Percentiles rank a stretch among this genome's conserved stretches.
phyloP scores from a whole-genome alignment of 208 protist species.

The Trypanosoma cruzi region DNA sequence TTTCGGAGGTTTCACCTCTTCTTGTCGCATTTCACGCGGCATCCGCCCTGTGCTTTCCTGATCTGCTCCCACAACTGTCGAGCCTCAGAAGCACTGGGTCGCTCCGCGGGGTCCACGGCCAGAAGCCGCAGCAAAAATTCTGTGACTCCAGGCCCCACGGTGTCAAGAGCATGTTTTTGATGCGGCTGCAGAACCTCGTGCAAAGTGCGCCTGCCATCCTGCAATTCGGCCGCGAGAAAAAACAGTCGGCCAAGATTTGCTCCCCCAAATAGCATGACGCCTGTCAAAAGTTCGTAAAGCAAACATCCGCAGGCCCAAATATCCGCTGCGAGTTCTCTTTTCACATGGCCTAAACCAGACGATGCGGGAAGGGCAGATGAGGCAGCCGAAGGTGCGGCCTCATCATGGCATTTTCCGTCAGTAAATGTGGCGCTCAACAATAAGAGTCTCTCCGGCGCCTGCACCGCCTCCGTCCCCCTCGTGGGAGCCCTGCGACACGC shows the following conservation, averaged over 20 bases:
- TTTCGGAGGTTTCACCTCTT: neutral
- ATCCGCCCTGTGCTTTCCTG: conserved; percentile 9
- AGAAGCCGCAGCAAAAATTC: conserved; percentile 60
- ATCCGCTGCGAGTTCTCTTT: conserved; percentile 65
- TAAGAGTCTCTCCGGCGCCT: conserved; percentile 66
- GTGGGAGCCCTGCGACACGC: conserved; percentile 51
- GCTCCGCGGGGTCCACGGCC: conserved; percentile 54
- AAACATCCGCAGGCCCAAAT: conserved; percentile 86
- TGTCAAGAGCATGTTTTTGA: conserved; percentile 38
- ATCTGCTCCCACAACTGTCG: conserved; percentile 62
- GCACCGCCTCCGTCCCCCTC: conserved; percentile 79
- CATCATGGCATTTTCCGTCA: neutral
- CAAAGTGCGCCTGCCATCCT: neutral
- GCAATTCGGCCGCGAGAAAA: conserved; percentile 25
- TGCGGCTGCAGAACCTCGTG: conserved; percentile 29
- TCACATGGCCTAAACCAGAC: neutral
- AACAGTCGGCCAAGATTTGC: conserved; percentile 57
- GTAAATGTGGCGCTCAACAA: conserved; percentile 12
- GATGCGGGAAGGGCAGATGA: neutral
- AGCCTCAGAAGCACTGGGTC: conserved; percentile 64
- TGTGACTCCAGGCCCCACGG: conserved; percentile 49
- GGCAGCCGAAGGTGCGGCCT: conserved; percentile 3
- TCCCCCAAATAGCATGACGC: conserved; percentile 80
- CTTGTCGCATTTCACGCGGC: neutral
- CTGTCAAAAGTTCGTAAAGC: conserved; percentile 85